Conservation (phyloP, 495 filamentous ascomycete species). For the Clohesyomyces aquaticus region DNA sequence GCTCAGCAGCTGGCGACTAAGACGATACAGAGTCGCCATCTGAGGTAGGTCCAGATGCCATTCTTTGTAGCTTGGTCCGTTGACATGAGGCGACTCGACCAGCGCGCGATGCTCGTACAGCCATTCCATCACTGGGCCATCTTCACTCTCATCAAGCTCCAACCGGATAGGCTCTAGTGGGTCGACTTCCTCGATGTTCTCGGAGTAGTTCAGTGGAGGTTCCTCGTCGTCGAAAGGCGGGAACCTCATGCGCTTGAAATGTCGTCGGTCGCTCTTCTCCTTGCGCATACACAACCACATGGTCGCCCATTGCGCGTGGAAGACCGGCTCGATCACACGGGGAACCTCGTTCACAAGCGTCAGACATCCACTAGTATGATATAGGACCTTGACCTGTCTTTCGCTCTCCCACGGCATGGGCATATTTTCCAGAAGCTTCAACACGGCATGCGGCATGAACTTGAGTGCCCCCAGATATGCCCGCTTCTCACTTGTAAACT, state of each 20-base stretch:
- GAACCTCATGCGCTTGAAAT: slow-evolving; percentile 99
- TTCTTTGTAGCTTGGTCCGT: slow-evolving; percentile 92
- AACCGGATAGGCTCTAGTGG: slow-evolving; percentile 98
- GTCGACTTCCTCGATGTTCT: slow-evolving; percentile 98
- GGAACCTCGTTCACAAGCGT: slow-evolving; percentile 97
- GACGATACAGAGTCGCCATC: slow-evolving; percentile 92
- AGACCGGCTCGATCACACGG: slow-evolving; percentile 96
- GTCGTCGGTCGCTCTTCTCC: slow-evolving; percentile 92
- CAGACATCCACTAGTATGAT: slow-evolving; percentile 97
- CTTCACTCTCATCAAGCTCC: slow-evolving; percentile 97
- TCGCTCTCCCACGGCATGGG: slow-evolving; percentile 99
- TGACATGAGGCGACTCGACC: slow-evolving; percentile 89
- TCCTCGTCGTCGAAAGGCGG: slow-evolving; percentile 99
- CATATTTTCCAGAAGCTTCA: slow-evolving; percentile 99
- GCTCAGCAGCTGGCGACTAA: slow-evolving; percentile 88
- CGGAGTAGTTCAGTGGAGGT: slow-evolving; percentile 94
- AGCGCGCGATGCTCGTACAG: slow-evolving; percentile 96
- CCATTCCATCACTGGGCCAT: slow-evolving; percentile 90
- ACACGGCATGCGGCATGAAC: slow-evolving; percentile 99
- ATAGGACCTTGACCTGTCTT: slow-evolving; percentile 94
- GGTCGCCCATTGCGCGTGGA: slow-evolving; percentile 98
- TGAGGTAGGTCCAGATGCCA: slow-evolving; percentile 96
- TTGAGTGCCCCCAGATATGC: slow-evolving; percentile 97
- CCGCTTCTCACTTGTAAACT: slow-evolving; percentile 97
- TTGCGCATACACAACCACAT: slow-evolving; percentile 99